Evolutionary conservation across 495 filamentous ascomycete genomes (phyloP).

Genomic region (Daldinia vernicosa): DNA sequence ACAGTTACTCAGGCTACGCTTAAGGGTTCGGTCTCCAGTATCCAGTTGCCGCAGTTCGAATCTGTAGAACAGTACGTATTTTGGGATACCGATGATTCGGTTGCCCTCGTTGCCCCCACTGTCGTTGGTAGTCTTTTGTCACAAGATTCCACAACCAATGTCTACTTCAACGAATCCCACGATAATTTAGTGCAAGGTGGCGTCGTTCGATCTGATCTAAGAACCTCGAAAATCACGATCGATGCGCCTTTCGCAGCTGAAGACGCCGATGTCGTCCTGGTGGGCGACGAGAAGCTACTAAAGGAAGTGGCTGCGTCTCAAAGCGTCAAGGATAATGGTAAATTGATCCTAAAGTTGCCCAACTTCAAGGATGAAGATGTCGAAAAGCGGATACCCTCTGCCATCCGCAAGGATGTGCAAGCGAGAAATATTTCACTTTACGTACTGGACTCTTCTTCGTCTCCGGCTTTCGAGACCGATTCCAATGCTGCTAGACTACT

Average conservation of each 20-base stretch:
- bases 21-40: slow-evolving; percentile 62
- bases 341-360: slow-evolving; percentile 77
- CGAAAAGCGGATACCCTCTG: slow-evolving; percentile 82
- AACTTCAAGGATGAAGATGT: slow-evolving; percentile 85
- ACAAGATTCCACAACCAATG: slow-evolving; percentile 75
- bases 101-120: slow-evolving; percentile 67
- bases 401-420: slow-evolving; percentile 71
- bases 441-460: slow-evolving; percentile 73
- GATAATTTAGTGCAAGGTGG: slow-evolving; percentile 93
- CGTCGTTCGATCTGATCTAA: slow-evolving; percentile 82
- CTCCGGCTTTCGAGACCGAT: slow-evolving; percentile 70
- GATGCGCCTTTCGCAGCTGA: slow-evolving; percentile 85
- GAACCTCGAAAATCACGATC: slow-evolving; percentile 79
- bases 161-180: slow-evolving; percentile 76
- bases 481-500: slow-evolving; percentile 64
- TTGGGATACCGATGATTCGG: slow-evolving; percentile 88
- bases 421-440: slow-evolving; percentile 73
- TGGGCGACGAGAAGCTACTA: slow-evolving; percentile 81
- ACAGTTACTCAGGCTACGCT: slow-evolving; percentile 70
- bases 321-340: slow-evolving; percentile 74
- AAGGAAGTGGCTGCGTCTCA: slow-evolving; percentile 75
- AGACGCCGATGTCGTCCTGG: slow-evolving; percentile 78
- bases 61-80: slow-evolving; percentile 84
- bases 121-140: slow-evolving; percentile 78
- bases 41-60: slow-evolving; percentile 60